A percentile compares a stretch with the other conserved stretches of the same genome.
These are phyloP conservation scores for Mycena maculata DNA, from an alignment of 768 basidiomycete species.

Conservation along the genomic window DNA sequence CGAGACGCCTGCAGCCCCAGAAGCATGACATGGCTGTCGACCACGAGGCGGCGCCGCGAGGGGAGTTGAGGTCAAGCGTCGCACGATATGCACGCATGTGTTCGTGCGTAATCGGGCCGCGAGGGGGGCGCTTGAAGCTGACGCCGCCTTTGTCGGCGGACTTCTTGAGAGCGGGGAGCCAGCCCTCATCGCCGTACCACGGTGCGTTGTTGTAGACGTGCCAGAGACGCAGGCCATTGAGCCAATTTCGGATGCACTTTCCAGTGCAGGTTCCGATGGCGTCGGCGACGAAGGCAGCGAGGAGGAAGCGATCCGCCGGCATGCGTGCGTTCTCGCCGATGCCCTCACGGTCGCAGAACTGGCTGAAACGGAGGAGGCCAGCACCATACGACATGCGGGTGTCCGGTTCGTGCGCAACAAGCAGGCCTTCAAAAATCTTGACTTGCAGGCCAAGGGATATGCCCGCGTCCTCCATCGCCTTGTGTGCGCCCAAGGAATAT, in stretches of 20 bases:
- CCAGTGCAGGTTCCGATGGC: no score
- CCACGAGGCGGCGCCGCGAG: neutral
- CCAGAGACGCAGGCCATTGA: neutral
- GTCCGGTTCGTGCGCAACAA: neutral
- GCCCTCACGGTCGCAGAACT: no score
- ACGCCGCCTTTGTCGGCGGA: neutral
- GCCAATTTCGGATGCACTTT: neutral
- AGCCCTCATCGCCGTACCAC: neutral
- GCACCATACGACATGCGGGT: conserved; percentile 29
- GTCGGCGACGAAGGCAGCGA: neutral
- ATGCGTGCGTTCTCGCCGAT: conserved; percentile 2
- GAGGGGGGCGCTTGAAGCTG: neutral
- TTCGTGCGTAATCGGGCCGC: neutral
- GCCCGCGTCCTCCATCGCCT: neutral
- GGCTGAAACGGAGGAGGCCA: neutral
- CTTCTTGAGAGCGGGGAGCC: neutral
- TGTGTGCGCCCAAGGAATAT: neutral
- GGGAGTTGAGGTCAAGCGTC: no score
- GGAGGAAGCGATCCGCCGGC: no score
- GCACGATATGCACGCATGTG: no score
- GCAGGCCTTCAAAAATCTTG: neutral
- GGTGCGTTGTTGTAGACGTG: neutral
- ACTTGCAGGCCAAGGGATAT: neutral
- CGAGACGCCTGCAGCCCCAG: neutral
- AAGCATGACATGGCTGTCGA: neutral